Base-by-base conservation (phyloP, 345 rosid species). In the Eucalyptus tenuipes region DNA sequence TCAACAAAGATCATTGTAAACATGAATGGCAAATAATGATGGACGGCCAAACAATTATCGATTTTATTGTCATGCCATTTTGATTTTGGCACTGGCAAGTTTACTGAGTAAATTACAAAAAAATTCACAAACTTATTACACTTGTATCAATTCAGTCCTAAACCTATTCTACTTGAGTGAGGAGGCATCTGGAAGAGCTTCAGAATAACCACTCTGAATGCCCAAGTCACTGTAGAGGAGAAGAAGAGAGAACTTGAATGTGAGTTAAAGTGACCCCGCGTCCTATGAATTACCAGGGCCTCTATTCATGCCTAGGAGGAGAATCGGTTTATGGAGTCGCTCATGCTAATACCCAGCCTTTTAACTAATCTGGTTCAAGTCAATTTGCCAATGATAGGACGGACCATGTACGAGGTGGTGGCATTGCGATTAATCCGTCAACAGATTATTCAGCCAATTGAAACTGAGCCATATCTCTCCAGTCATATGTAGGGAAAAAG, bases 81-180 rank as follows among this genome's bases (percentile, higher is more conserved):
- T 29, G 71, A 64, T 64, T 64, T 15, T 9, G 79, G 20, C 40
- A 4, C 4, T 66, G 6, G 79, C 40, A 66, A 31, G 11, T 66
- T 66, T 27, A 59, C 4, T 7, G 55, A 50, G 55, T 0, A 17
- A 50, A 50, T 50, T 50, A 50, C 50, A 5, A 49, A 49, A 45
- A 49, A 49, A 49, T 49, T 49, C 17, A 0, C 0, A 3, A 49
- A 49, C 7, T 49, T 1, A 49, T 49, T 5, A 49, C 0, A 2
- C 0, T 49, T 14, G 3, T 49, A 14, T 0, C 1, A 49, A 49
- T 49, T 49, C 1, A 15, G 22, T 50, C 55, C 0, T 50, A 50
- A 1, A 17, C 55, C 3, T 50, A 50, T 50, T 50, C 0, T 50
- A 50, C 22, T 49, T 14, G 17, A 49, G 50, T 25, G 13, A 57